Evolutionary conservation across 2,329 filamentous ascomycete species (phyloP), one percentile per base, ranked within the genome.

Genomic region (Ceratocystis alfenasii): DNA sequence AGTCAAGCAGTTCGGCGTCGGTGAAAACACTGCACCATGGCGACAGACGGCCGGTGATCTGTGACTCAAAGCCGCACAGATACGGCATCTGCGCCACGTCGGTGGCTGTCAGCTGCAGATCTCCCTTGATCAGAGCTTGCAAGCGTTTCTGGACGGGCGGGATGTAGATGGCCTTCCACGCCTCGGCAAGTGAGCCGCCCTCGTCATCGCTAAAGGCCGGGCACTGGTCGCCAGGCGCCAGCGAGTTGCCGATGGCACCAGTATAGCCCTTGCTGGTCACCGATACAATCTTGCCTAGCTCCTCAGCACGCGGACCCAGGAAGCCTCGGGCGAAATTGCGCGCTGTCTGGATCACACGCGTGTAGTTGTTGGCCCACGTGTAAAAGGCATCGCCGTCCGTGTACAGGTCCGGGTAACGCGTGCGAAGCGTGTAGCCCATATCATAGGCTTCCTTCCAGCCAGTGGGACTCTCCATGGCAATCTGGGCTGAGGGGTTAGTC

Each of bases 11-110:
- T 72, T 89, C 86, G 2, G 82, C 76, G 44, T 85, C 76, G 2
- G 80, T 84, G 70, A 87, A 85, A 17, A 86, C 76, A 63, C 76
- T 75, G 71, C 86, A 88, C 76, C 83, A 88, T 0, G 84, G 82
- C 3, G 83, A 87, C 3, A 82, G 72, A 1, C 74, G 75, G 1
- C 86, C 85, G 0, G 78, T 83, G 69, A 88, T 87, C 70, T 88
- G 86, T 2, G 81, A 84, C 70, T 89, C 86, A 67, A 87, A 89
- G 3, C 84, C 86, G 70, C 86, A 89, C n/a, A 88, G 77, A 70
- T 88, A 87, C 0, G 85, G 84, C 62, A 88, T 84, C 57, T 80
- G 79, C 6, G 75, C 76, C 53, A 85, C 75, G 66, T 87, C 83
- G 1, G 73, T 74, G 41, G 79, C 74, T 0, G 77, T 79, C 44